A percentile compares a stretch with the other conserved stretches of the same genome.
phyloP scores from a whole-genome alignment of 225 moss, liverwort and hornwort genomes.

The Physcomitrium patens region DNA sequence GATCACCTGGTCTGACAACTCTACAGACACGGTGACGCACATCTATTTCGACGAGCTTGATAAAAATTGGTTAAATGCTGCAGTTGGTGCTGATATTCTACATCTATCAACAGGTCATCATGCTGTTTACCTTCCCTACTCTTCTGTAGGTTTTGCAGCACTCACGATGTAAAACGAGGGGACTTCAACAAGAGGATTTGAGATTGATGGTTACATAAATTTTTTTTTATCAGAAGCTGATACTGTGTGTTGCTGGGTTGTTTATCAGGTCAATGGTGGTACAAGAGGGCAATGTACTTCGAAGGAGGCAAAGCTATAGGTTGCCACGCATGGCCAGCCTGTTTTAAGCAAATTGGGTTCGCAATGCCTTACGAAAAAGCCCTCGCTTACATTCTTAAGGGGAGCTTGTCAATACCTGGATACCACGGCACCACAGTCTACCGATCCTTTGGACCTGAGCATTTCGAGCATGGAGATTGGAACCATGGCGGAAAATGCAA shows the following conservation, averaged over 20 bases:
- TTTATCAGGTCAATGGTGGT: conserved; percentile 81
- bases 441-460: conserved; percentile 75
- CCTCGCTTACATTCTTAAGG: conserved; percentile 45
- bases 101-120: conserved; percentile 54
- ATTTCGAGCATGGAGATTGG: conserved; percentile 73
- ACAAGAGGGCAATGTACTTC: conserved; percentile 58
- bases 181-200: neutral
- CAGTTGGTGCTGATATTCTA: conserved; percentile 58
- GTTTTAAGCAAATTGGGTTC: conserved; percentile 53
- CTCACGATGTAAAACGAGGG: neutral
- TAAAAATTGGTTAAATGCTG: conserved; percentile 48
- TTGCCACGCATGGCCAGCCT: conserved; percentile 53
- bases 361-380: conserved; percentile 43
- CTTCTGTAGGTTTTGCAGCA: neutral
- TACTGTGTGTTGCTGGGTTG: neutral
- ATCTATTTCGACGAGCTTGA: conserved; percentile 69
- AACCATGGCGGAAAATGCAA: conserved; percentile 55
- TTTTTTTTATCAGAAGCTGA: conserved; percentile 15
- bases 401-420: conserved; percentile 49
- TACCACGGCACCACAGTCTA: conserved; percentile 60
- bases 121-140: neutral
- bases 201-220: neutral
- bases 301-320: conserved; percentile 49
- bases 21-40: conserved; percentile 42
- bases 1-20: conserved; percentile 39